phyloP scores from a whole-genome alignment of 345 rosid species.

The Citrus medica region DNA sequence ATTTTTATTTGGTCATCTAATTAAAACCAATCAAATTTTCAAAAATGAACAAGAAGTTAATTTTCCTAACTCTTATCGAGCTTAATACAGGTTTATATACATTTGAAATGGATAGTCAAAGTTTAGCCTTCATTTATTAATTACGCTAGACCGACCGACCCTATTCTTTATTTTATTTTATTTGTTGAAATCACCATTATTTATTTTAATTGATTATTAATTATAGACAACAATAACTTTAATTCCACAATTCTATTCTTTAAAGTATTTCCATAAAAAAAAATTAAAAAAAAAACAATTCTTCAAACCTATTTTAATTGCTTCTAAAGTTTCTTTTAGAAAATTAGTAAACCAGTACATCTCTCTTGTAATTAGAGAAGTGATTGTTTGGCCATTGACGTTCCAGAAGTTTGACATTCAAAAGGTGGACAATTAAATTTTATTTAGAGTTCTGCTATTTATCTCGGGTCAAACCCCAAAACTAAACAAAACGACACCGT shows the following conservation, averaged over 20 bases:
- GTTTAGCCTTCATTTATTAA: neutral
- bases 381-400: neutral
- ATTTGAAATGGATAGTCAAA: neutral
- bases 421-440: neutral
- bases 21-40: too few species aligned
- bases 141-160: neutral
- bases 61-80: neutral
- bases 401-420: neutral
- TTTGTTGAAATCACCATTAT: neutral
- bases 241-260: neutral
- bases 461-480: fast-evolving
- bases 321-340: neutral
- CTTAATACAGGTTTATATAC: too few species aligned
- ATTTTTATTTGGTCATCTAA: too few species aligned
- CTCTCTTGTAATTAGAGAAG: too few species aligned
- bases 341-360: too few species aligned
- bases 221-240: neutral
- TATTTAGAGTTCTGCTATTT: neutral
- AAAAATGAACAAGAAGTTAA: too few species aligned
- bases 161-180: neutral
- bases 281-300: neutral
- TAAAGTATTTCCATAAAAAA: neutral
- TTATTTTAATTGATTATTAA: neutral
- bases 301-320: neutral
- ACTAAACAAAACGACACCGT: too few species aligned